A percentile compares a stretch with the other conserved stretches of the same genome.
phyloP scores from a whole-genome alignment of 148 eudicot genomes.

The Rhododendron kiyosumense region DNA sequence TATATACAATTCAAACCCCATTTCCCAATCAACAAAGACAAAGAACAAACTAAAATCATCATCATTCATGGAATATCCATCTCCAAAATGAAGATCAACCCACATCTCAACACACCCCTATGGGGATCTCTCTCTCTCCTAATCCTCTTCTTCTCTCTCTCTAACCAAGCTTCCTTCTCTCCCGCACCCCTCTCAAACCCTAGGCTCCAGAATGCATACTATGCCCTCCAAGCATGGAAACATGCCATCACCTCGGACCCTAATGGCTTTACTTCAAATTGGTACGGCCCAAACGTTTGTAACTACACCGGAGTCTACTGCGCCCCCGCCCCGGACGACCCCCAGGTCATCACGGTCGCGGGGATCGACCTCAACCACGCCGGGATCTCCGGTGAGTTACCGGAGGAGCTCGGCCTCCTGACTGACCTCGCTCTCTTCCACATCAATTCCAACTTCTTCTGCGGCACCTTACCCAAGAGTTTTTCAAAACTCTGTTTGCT shows the following conservation, averaged over 20 bases:
- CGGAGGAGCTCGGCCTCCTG: conserved; percentile 48
- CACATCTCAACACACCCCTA: conserved; percentile 12
- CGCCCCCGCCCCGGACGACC: conserved; percentile 58
- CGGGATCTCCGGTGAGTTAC: conserved; percentile 40
- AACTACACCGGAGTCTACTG: conserved; percentile 69
- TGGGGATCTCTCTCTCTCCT: conserved; percentile 18
- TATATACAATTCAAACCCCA: conserved; percentile 2
- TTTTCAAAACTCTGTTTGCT: conserved; percentile 37
- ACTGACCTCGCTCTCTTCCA: conserved; percentile 69
- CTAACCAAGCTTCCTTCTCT: conserved; percentile 18
- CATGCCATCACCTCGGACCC: conserved; percentile 66
- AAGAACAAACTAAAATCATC: background rate
- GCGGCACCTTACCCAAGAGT: conserved; percentile 35
- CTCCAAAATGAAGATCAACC: conserved; percentile 25
- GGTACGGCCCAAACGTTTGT: conserved; percentile 63
- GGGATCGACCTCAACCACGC: conserved; percentile 82
- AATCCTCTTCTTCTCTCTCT: conserved; percentile 14
- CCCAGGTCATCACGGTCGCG: conserved; percentile 46
- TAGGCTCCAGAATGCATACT: conserved; percentile 49
- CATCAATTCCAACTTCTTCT: conserved; percentile 64
- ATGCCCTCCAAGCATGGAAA: conserved; percentile 74
- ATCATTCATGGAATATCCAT: background rate
- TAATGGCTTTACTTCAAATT: conserved; percentile 40
- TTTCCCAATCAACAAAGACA: background rate
- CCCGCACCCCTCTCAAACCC: conserved; percentile 31